Conservation (phyloP, 139 green algal genomes). For the Gonium pectorale region DNA sequence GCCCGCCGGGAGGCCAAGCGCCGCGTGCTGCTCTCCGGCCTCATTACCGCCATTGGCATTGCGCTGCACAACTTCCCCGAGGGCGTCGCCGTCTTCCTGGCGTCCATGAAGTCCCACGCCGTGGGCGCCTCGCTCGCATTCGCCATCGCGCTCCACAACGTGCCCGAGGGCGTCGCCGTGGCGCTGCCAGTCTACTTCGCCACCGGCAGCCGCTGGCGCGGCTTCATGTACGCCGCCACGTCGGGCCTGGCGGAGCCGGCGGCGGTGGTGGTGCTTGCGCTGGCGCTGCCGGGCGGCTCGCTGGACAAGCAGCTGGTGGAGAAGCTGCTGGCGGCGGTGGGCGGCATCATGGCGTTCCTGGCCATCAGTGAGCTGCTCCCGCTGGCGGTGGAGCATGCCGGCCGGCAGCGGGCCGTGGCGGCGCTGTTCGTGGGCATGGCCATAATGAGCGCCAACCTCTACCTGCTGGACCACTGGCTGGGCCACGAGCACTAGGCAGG, state of each 20-base stretch:
- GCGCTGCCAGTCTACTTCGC: slow-evolving; percentile 95
- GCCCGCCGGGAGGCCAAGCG: slow-evolving; percentile 45
- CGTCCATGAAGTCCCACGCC: slow-evolving; percentile 64
- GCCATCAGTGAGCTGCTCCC: slow-evolving; percentile 77
- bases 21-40: slow-evolving; percentile 65
- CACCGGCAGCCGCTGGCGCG: slow-evolving; percentile 65
- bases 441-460: slow-evolving; percentile 73
- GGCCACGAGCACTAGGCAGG: slow-evolving; percentile 32
- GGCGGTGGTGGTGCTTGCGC: slow-evolving; percentile 71
- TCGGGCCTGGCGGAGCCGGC: slow-evolving; percentile 73
- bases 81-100: slow-evolving; percentile 76
- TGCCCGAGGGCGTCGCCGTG: slow-evolving; percentile 85
- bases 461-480: slow-evolving; percentile 57
- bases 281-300: slow-evolving; percentile 57
- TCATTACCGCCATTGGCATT: slow-evolving; percentile 87
- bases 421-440: slow-evolving; percentile 76
- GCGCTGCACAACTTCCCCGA: slow-evolving; percentile 92
- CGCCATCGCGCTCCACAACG: slow-evolving; percentile 90
- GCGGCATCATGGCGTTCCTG: slow-evolving; percentile 81
- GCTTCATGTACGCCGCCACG: slow-evolving; percentile 66
- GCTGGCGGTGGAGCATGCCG: slow-evolving; percentile 72
- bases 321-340: slow-evolving; percentile 63
- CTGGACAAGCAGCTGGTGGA: slow-evolving; percentile 63
- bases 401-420: slow-evolving; percentile 44
- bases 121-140: slow-evolving; percentile 74